These are phyloP conservation scores for Oryza nivara DNA, from an alignment of 176 grass and related monocot species.

Conservation along the genomic window DNA sequence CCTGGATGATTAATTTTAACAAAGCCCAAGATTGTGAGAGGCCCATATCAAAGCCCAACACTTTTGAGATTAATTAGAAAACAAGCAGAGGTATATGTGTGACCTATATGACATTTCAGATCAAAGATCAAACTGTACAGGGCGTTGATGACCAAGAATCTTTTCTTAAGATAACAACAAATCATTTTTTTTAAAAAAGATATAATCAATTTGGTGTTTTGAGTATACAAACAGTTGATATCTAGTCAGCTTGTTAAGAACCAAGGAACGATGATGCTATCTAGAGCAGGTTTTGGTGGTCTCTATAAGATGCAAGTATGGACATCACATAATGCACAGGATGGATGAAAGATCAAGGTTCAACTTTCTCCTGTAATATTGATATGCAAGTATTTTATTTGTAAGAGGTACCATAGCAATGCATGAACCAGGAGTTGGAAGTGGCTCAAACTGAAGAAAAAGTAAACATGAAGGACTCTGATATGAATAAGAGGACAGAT, in stretches of 20 bases:
- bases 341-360: background rate
- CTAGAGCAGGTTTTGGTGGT: background rate
- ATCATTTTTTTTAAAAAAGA: background rate
- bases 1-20: conserved; percentile 43
- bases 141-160: too few relatives aligned
- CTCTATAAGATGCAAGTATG: background rate
- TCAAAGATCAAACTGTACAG: background rate
- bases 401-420: background rate
- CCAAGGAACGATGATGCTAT: background rate
- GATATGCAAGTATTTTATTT: background rate
- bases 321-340: background rate
- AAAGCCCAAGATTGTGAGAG: background rate
- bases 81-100: too few relatives aligned
- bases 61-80: background rate
- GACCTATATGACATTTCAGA: too few relatives aligned
- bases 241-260: background rate
- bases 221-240: background rate
- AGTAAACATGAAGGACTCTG: background rate
- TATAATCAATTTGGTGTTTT: background rate
- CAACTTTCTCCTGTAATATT: background rate
- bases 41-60: background rate
- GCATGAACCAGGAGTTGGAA: background rate
- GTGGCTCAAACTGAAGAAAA: background rate
- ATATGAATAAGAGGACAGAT: background rate
- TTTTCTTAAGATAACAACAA: too few relatives aligned